Conservation (phyloP, 2,329 filamentous ascomycete species). For the Nemania abortiva region DNA sequence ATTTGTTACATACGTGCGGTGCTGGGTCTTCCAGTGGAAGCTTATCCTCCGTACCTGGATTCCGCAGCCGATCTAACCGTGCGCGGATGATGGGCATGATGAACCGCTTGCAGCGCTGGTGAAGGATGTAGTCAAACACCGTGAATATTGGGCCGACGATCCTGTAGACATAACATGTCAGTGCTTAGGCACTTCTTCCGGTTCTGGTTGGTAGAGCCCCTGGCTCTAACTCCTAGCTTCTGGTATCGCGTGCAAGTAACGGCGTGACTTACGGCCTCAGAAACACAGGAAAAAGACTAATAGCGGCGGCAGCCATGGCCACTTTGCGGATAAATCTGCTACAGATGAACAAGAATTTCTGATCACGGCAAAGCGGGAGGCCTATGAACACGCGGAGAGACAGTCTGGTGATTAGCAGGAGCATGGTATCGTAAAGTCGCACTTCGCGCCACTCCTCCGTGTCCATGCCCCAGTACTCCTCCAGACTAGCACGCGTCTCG, state of each 20-base stretch:
- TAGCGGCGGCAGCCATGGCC: slow-evolving; percentile 46
- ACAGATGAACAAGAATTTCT: slow-evolving; percentile 49
- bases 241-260: not conserved
- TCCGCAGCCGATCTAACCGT: slow-evolving; percentile 44
- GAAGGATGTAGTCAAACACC: slow-evolving; percentile 51
- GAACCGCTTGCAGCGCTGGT: slow-evolving; percentile 48
- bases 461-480: slow-evolving; percentile 49
- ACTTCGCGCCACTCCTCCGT: slow-evolving; percentile 51
- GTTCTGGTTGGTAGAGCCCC: not conserved
- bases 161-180: slow-evolving; percentile 36
- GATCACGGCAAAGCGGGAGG: slow-evolving; percentile 48
- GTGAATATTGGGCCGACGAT: slow-evolving; percentile 50
- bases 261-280: slow-evolving; percentile 48
- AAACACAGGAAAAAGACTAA: slow-evolving; percentile 50
- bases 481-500: slow-evolving; percentile 48
- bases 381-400: slow-evolving; percentile 52
- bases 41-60: slow-evolving; percentile 38
- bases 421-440: slow-evolving; percentile 51
- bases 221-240: not conserved
- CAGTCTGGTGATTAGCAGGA: slow-evolving; percentile 49
- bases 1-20: slow-evolving; percentile 37
- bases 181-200: not conserved
- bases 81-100: slow-evolving; percentile 53
- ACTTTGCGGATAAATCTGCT: slow-evolving; percentile 50
- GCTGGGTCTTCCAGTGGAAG: slow-evolving; percentile 35